Percentiles rank a stretch among this genome's conserved stretches.
Evolutionary conservation across 371 early-diverging fungal genomes (phyloP).

Genomic region (Coemansia sp.): DNA sequence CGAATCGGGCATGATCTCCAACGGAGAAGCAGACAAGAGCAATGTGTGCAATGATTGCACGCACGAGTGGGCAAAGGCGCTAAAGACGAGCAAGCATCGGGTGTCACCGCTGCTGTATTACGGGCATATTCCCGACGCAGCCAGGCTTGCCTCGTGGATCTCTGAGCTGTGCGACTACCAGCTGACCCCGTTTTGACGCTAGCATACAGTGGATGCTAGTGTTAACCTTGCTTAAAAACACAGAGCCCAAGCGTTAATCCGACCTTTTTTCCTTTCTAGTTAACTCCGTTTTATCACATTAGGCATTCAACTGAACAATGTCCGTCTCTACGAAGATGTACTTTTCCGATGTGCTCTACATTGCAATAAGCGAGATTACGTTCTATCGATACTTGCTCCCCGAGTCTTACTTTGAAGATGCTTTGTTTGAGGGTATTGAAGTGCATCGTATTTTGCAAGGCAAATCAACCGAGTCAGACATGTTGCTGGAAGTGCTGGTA

Average conservation of each 20-base stretch:
- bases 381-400: constrained; percentile 43
- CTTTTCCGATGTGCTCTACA: constrained; percentile 18
- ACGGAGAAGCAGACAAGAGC: constrained; percentile 3
- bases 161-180: constrained; percentile 43
- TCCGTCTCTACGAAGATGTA: constrained; percentile 7
- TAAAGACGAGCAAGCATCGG: constrained; percentile 18
- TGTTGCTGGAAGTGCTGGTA: constrained; percentile 21
- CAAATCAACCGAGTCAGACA: constrained; percentile 33
- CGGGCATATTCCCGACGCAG: constrained; percentile 43
- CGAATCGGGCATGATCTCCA: constrained; percentile 8
- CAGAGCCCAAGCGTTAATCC: neutral
- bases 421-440: constrained; percentile 18
- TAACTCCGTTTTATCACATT: neutral
- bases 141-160: constrained; percentile 42
- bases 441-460: constrained; percentile 19
- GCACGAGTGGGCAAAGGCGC: constrained; percentile 28
- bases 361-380: constrained; percentile 33
- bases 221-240: neutral
- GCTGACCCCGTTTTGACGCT: constrained; percentile 14
- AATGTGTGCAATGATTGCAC: constrained; percentile 38
- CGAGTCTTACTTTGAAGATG: constrained; percentile 19
- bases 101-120: constrained; percentile 44
- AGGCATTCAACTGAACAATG: neutral
- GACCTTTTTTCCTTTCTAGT: neutral
- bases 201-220: constrained; percentile 11